Base-by-base conservation (phyloP, 208 protist genomes). In the Acanthamoeba castellanii region DNA sequence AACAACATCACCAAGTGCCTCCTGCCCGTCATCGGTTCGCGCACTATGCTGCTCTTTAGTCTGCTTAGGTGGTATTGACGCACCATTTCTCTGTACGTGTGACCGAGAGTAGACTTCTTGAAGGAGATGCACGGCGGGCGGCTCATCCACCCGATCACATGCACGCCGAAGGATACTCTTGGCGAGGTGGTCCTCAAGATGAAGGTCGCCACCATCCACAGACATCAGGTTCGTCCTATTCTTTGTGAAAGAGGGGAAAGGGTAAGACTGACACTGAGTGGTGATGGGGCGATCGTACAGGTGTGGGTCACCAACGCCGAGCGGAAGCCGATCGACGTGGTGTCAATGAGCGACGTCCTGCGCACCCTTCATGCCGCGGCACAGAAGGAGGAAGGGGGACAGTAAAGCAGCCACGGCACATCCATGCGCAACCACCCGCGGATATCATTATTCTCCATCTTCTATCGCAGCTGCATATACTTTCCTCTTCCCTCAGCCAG, bases 261-360 rank as follows among this genome's bases (percentile, higher is more conserved):
- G 20, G 22, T 25, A 25, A 61, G 11, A 61, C 20, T 27, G 14
- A 61, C 20, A 61, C 42, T 47, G 42, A 47, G 42, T 47, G 52
- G 2, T 22, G 2, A 20, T 14, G 52, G 52, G 52, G 14, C 16
- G 1, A 20, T 57, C 16, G 16, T 57, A 20, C 66, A 72, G 81
- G 81, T 88, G 45, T 88, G 81, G 81, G 81, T 88, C n/a, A 88
- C 81, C 18, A 42, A 88, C 47, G 22, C 81, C 6, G 50, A 7
- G 30, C 52, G 42, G 81, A 88, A 64, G 52, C 81, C 81, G n/a
- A 88, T 88, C 81, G 81, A 88, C 50, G 81, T 88, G 50, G 81
- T 88, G 2, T 88, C 81, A 22, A 88, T 88, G 81, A 88, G 32
- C 50, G 81, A 88, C 52, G 81, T 88, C 81, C 18, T 64, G 81